Evolutionary conservation across 1,284 basidiomycete species (phyloP).

Genomic region (Rhizoctonia solani): DNA sequence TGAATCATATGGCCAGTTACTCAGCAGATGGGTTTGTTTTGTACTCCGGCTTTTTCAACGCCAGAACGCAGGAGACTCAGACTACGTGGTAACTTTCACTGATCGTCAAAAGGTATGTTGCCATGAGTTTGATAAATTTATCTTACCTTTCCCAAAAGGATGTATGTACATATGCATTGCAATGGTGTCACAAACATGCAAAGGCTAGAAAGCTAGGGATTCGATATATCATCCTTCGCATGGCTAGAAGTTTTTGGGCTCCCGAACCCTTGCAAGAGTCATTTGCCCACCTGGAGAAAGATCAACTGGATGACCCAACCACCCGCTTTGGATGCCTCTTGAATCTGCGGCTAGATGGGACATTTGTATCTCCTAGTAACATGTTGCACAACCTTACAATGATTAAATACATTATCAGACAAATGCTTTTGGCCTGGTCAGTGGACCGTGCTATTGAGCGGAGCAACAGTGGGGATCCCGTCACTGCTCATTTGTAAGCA

Average conservation of each 20-base stretch:
- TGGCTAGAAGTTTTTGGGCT: background rate
- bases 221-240: background rate
- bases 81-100: background rate
- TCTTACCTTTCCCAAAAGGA: background rate
- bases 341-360: background rate
- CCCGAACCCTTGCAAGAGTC: background rate
- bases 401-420: conserved; percentile 7
- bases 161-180: background rate
- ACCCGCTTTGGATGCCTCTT: background rate
- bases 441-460: background rate
- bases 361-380: background rate
- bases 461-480: background rate
- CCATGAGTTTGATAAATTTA: background rate
- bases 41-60: background rate
- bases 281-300: background rate
- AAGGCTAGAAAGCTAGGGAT: background rate
- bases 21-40: background rate
- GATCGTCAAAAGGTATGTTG: background rate
- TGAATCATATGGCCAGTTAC: background rate
- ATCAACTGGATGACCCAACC: conserved; percentile 1
- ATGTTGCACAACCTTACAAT: background rate
- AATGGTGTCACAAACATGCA: background rate
- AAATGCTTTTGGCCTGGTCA: background rate
- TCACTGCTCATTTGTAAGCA: background rate
- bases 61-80: background rate